Evolutionary conservation across 208 protist species (phyloP), one percentile per base, ranked within the genome.

Genomic region (Zelonia costaricensis): DNA sequence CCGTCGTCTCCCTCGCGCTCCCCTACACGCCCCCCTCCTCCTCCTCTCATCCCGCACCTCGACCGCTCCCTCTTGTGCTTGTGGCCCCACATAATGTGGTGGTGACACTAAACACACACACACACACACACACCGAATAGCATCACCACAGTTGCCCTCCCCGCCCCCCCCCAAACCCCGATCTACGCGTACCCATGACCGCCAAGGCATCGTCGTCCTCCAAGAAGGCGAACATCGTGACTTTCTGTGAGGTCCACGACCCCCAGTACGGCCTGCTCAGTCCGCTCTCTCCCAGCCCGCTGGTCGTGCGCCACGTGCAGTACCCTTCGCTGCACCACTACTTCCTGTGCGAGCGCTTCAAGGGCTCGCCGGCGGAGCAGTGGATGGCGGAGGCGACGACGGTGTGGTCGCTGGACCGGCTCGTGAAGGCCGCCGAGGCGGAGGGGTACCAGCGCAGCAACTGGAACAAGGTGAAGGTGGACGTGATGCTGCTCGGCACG

Each of bases 281-380:
- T 42, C 83, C 86, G 8, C 76, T 94, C 42, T 92, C 83, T 15
- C 83, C 88, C 13, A 87, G 85, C 38, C 81, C 86, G 4, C 54
- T 94, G n/a, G 76, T 92, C 20, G 78, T 92, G 47, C 82, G 85
- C 16, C 88, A 94, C 57, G 65, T 73, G 20, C 72, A 90, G 74
- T 94, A 92, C 57, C 85, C 86, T 10, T 90, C 81, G 1, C 48
- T 91, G 35, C 86, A 94, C 36, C 88, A 94, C 54, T 94, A 88
- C 68, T 94, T 94, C 55, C 77, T 94, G 9, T 84, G 81, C 35
- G 82, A 94, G 69, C 80, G 86, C 39, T 94, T 94, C 54, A 75
- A 76, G 31, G 88, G 67, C 36, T 71, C 77, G 1, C 78, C 78
- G 44, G 46, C 72, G 12, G 83, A 89, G 69, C 33, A 61, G 39